Evolutionary conservation across 1,139 yeast species (phyloP).

Genomic region (Geotrichum bryndzae): DNA sequence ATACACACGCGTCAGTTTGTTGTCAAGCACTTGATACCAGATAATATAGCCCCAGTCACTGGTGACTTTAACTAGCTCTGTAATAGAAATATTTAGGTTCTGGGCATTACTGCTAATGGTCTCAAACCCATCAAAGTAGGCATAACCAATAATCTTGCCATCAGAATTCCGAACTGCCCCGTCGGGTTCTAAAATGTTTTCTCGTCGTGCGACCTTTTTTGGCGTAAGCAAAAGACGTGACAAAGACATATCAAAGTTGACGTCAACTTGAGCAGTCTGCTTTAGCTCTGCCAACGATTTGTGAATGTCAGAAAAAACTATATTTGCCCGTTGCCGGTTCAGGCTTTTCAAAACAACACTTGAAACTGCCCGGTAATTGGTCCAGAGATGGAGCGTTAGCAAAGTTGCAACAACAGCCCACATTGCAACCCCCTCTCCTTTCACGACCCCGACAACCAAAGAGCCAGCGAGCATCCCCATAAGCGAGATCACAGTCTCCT

Average conservation of each 20-base stretch:
- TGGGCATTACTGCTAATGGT: conserved; percentile 8
- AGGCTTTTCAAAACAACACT: conserved; percentile 33
- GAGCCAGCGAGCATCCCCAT: conserved; percentile 38
- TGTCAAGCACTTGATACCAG: conserved; percentile 17
- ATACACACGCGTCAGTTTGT: conserved; percentile 18
- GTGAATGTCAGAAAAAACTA: conserved; percentile 32
- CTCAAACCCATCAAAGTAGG: conserved; percentile 23
- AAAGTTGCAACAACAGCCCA: conserved; percentile 31
- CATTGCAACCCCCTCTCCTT: conserved; percentile 31
- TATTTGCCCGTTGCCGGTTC: conserved; percentile 35
- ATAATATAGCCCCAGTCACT: conserved; percentile 23
- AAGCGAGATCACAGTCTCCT: conserved; percentile 37
- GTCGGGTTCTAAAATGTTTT: conserved; percentile 33
- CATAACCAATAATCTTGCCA: conserved; percentile 23
- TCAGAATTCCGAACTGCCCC: conserved; percentile 30
- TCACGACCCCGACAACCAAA: conserved; percentile 31
- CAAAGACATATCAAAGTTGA: conserved; percentile 21
- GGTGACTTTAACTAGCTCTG: conserved; percentile 18
- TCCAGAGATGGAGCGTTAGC: conserved; percentile 32
- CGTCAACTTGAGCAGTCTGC: conserved; percentile 21
- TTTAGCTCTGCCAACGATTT: conserved; percentile 27
- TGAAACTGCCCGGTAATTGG: conserved; percentile 36
- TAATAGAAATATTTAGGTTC: conserved; percentile 3
- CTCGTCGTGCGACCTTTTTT: conserved; percentile 25
- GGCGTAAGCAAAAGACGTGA: conserved; percentile 31